Evolutionary conservation across 768 basidiomycete genomes (phyloP).

Genomic region (Lentinus tigrinus): DNA sequence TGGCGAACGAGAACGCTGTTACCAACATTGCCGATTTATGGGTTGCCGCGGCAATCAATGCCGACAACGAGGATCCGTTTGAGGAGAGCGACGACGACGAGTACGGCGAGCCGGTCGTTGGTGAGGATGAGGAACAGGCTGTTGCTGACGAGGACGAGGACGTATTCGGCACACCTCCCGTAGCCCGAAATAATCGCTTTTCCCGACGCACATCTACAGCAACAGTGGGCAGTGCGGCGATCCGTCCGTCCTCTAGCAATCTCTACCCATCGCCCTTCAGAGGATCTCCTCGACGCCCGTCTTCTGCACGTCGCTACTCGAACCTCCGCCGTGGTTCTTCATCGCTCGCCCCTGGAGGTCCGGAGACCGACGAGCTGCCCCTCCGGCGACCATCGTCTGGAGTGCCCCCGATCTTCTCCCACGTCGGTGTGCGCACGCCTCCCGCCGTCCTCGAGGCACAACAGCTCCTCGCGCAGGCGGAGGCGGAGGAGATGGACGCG

Average conservation of each 20-base stretch:
- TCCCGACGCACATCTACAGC: slow-evolving; percentile 17
- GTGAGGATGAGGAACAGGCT: slow-evolving; percentile 32
- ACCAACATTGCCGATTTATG: slow-evolving; percentile 95
- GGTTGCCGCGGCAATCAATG: slow-evolving; percentile 96
- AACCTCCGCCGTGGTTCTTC: slow-evolving; percentile 21
- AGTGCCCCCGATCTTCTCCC: slow-evolving; percentile 78
- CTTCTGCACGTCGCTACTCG: slow-evolving; percentile 31
- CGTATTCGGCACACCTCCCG: slow-evolving; percentile 15
- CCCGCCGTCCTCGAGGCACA: slow-evolving; percentile 75
- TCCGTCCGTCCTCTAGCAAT: neutral
- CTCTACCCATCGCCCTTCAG: slow-evolving; percentile 23
- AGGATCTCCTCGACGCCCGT: slow-evolving; percentile 33
- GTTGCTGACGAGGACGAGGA: slow-evolving; percentile 29
- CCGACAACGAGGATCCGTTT: slow-evolving; percentile 84
- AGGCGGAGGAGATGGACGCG: slow-evolving; percentile 37
- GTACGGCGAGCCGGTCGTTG: slow-evolving; percentile 26
- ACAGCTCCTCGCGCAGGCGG: slow-evolving; percentile 48
- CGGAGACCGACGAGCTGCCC: slow-evolving; percentile 27
- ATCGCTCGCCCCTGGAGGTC: slow-evolving; percentile 11
- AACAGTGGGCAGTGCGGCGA: neutral
- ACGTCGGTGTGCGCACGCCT: slow-evolving; percentile 79
- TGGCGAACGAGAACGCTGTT: slow-evolving; percentile 94
- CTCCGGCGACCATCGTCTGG: slow-evolving; percentile 54
- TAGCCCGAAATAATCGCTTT: slow-evolving; percentile 19
- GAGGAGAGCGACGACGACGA: slow-evolving; percentile 44